Percentiles rank a stretch among this genome's conserved stretches.
phyloP scores from a whole-genome alignment of 805 yeast species.

The Diddensiella caesifluorescens region DNA sequence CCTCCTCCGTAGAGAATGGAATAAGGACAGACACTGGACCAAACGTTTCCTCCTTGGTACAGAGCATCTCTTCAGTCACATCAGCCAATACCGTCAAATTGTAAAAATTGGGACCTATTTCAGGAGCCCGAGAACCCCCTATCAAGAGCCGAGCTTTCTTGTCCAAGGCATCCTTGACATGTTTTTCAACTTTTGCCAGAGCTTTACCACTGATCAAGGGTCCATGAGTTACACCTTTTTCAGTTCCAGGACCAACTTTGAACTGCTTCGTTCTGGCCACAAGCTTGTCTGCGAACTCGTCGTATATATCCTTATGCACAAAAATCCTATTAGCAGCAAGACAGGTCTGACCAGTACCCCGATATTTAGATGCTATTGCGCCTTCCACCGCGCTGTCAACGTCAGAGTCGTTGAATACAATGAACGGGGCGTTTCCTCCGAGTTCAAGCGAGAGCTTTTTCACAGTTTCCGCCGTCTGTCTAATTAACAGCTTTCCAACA shows the following conservation, averaged over 20 bases:
- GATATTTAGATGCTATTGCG: constrained; percentile 60
- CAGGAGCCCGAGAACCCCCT: constrained; percentile 54
- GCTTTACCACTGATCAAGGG: constrained; percentile 66
- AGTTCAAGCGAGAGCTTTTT: constrained; percentile 70
- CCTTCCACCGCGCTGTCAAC: constrained; percentile 62
- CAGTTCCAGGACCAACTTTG: constrained; percentile 59
- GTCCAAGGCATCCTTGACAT: constrained; percentile 58
- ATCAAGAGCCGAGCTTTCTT: constrained; percentile 59
- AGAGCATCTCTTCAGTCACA: constrained; percentile 51
- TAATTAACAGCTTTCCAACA: constrained; percentile 63
- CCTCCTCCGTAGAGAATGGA: constrained; percentile 56
- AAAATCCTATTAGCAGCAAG: constrained; percentile 71
- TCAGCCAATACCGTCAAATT: constrained; percentile 61
- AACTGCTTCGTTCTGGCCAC: constrained; percentile 41
- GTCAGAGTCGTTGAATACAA: constrained; percentile 70
- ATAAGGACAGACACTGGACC: constrained; percentile 76
- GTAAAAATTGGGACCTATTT: constrained; percentile 58
- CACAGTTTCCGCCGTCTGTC: constrained; percentile 52
- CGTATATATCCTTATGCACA: constrained; percentile 61
- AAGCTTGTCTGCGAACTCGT: constrained; percentile 49
- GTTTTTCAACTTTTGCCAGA: constrained; percentile 53
- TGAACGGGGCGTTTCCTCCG: constrained; percentile 79
- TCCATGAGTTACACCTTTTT: constrained; percentile 60
- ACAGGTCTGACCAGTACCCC: constrained; percentile 79
- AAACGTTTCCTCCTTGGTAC: constrained; percentile 69